A percentile compares a stretch with the other conserved stretches of the same genome.
Conservation (phyloP, 2,329 filamentous ascomycete genomes). For the Alternaria dauci region DNA sequence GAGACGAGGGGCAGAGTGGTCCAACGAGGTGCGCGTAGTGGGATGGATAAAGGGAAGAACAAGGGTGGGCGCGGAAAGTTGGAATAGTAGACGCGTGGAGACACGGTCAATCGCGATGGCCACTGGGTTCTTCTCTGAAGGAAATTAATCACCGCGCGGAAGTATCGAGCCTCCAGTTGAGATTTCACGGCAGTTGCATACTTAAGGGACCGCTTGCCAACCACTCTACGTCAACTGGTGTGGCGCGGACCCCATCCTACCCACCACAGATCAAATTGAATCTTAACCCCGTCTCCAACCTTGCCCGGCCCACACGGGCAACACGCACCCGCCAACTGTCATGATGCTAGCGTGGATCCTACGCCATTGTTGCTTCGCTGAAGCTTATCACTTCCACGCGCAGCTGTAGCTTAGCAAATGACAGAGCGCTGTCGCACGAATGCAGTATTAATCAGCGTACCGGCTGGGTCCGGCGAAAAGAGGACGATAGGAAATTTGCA, state of each 20-base stretch:
- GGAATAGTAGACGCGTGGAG: not conserved
- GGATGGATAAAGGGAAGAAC: not conserved
- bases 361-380: slow-evolving; percentile 12
- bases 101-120: not conserved
- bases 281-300: not conserved
- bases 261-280: slow-evolving; percentile 1
- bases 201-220: not conserved
- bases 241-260: not conserved
- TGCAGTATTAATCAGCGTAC: not conserved
- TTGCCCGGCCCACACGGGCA: slow-evolving; percentile 1
- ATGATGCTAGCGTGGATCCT: not conserved
- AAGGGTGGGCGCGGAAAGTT: not conserved
- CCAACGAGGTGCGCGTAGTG: slow-evolving; percentile 1
- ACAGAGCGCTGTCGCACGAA: not conserved
- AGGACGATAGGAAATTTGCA: not conserved
- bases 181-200: slow-evolving; percentile 1
- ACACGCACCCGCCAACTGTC: slow-evolving; percentile 14
- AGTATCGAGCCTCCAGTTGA: not conserved
- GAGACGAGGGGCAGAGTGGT: not conserved
- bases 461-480: slow-evolving; percentile 6
- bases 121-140: not conserved
- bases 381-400: slow-evolving; percentile 20
- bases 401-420: not conserved
- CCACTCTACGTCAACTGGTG: not conserved
- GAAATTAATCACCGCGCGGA: not conserved